These are phyloP conservation scores for Euphorbia pulcherrima DNA, from an alignment of 345 rosid species.

Conservation along the genomic window DNA sequence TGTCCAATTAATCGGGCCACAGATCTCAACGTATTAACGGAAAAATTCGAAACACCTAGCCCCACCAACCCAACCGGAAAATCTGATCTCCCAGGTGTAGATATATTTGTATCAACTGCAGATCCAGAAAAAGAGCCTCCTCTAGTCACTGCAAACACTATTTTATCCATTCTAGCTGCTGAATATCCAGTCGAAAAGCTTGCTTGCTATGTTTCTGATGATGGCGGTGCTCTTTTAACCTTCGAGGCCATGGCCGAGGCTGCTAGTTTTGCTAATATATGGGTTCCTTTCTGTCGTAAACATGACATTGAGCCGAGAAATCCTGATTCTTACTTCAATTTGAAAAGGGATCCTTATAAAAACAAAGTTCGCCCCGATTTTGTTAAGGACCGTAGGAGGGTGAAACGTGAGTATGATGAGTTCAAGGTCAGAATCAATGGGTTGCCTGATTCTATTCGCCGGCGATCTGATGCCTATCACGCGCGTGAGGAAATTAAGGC, in stretches of 20 bases:
- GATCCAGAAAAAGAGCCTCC: constrained; percentile 99
- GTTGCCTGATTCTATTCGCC: constrained; percentile 88
- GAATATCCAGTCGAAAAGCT: constrained; percentile 95
- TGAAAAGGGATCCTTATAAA: constrained; percentile 96
- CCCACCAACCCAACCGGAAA: constrained; percentile 76
- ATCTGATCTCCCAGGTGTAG: constrained; percentile 94
- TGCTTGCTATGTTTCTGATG: constrained; percentile 96
- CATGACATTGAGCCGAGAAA: constrained; percentile 90
- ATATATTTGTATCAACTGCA: constrained; percentile 91
- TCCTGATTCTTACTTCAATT: constrained; percentile 86
- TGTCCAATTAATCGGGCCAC: constrained; percentile 84
- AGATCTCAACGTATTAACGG: constrained; percentile 85
- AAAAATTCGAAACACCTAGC: constrained; percentile 82
- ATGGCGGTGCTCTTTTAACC: constrained; percentile 95
- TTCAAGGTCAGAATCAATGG: constrained; percentile 91
- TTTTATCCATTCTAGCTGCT: constrained; percentile 90
- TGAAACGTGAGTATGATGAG: constrained; percentile 96
- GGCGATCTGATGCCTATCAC: constrained; percentile 92
- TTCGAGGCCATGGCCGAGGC: constrained; percentile 99
- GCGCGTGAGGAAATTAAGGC: constrained; percentile 97
- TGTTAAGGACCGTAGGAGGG: constrained; percentile 87
- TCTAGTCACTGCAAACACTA: constrained; percentile 93
- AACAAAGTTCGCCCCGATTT: constrained; percentile 82
- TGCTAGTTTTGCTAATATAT: constrained; percentile 87
- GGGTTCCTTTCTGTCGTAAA: constrained; percentile 98